Evolutionary conservation across 768 basidiomycete genomes (phyloP).

Genomic region (Gelatoporia subvermispora): DNA sequence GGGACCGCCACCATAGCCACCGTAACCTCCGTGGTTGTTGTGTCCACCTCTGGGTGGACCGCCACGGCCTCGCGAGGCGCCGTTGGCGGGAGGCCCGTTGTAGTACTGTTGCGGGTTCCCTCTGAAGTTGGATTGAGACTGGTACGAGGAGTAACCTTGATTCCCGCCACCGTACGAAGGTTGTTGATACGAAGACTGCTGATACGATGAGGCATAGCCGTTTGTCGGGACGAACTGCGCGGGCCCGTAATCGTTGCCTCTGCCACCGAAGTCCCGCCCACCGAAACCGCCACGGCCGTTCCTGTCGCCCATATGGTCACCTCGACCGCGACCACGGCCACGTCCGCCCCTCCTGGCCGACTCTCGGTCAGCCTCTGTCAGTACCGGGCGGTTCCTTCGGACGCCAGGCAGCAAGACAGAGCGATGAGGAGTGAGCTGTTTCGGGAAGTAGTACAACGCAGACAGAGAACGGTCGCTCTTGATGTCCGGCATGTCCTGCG

Average conservation of each 20-base stretch:
- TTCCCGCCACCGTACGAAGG: conserved; percentile 4
- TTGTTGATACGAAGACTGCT: conserved; percentile 4
- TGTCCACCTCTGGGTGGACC: conserved; percentile 17
- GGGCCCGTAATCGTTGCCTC: conserved; percentile 8
- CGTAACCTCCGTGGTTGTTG: conserved; percentile 7
- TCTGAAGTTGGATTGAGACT: conserved; percentile 6
- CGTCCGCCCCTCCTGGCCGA: conserved; percentile 43
- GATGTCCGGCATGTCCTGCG: conserved; percentile 68
- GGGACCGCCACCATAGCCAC: conserved; percentile 25
- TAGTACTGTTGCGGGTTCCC: conserved; percentile 9
- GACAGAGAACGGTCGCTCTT: conserved; percentile 84
- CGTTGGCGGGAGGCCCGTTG: conserved; percentile 11
- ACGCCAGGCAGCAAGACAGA: conserved; percentile 78
- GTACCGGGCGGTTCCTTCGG: conserved; percentile 48
- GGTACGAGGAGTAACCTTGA: conserved; percentile 9
- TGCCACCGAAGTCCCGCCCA: conserved; percentile 14
- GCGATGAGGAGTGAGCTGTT: conserved; percentile 79
- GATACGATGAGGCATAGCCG: background rate
- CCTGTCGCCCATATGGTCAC: conserved; percentile 36
- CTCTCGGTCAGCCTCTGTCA: conserved; percentile 72
- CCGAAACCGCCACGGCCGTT: conserved; percentile 27
- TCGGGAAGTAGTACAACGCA: conserved; percentile 84
- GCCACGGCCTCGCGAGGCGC: conserved; percentile 14
- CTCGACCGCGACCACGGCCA: conserved; percentile 38
- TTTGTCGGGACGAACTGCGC: too few relatives aligned